These are phyloP conservation scores for Antitrichia curtipendula DNA, from an alignment of 225 moss, liverwort and hornwort species.

Conservation along the genomic window DNA sequence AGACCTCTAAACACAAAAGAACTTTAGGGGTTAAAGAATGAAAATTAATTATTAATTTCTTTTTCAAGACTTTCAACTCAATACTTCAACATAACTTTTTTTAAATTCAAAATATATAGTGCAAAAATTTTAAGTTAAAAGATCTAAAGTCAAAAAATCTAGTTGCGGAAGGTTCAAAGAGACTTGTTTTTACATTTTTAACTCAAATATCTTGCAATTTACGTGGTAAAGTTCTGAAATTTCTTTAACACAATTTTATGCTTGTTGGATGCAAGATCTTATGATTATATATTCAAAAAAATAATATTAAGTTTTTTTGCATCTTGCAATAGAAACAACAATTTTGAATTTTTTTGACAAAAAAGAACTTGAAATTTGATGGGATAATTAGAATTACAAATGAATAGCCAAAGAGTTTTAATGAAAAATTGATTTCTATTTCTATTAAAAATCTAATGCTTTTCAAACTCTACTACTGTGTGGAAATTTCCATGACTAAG, in stretches of 20 bases:
- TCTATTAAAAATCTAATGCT: not conserved
- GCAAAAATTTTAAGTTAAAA: not conserved
- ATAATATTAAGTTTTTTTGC: fast-evolving
- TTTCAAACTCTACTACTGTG: fast-evolving
- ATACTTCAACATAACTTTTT: not conserved
- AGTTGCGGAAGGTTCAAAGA: fast-evolving
- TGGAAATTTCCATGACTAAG: fast-evolving
- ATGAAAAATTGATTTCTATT: not conserved
- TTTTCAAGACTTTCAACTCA: not conserved
- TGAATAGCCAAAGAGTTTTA: not conserved
- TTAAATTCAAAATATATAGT: not conserved
- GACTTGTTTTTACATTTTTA: not conserved
- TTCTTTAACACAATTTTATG: not conserved
- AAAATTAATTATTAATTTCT: not conserved
- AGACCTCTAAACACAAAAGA: no score
- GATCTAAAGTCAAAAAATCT: not conserved
- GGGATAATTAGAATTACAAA: not conserved
- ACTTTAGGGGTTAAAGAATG: not conserved
- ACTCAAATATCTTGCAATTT: not conserved
- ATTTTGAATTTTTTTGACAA: not conserved
- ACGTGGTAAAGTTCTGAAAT: not conserved
- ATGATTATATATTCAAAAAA: not conserved
- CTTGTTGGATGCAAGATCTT: no score
- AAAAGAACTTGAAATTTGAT: not conserved
- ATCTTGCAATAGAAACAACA: not conserved